phyloP scores from a whole-genome alignment of 2,329 filamentous ascomycete species.

The Fusarium pseudoanthophilum region DNA sequence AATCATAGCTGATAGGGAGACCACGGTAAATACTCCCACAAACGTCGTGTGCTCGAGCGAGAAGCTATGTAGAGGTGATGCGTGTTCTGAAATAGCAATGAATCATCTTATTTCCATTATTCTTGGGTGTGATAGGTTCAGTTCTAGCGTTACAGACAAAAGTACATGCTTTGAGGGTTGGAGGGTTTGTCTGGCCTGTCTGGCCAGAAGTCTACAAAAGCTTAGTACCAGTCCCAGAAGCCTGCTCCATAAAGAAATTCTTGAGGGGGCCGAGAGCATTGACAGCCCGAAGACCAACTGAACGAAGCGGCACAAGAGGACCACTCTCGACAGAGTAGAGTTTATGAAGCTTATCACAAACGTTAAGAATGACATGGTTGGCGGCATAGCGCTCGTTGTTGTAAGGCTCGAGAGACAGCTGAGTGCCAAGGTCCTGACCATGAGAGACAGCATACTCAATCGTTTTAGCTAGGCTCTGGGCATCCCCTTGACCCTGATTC shows the following conservation, averaged over 20 bases:
- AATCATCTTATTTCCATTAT: slow-evolving; percentile 35
- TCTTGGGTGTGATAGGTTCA: slow-evolving; percentile 15
- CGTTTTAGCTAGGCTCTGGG: slow-evolving; percentile 78
- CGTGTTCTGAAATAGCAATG: slow-evolving; percentile 41
- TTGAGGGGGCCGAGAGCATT: slow-evolving; percentile 81
- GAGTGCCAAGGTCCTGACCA: slow-evolving; percentile 86
- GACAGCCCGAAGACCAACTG: slow-evolving; percentile 79
- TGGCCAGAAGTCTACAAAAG: slow-evolving; percentile 46
- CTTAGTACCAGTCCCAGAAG: slow-evolving; percentile 65
- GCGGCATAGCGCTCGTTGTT: slow-evolving; percentile 81
- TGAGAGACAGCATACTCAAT: slow-evolving; percentile 82
- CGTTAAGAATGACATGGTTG: slow-evolving; percentile 82
- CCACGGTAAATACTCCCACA: slow-evolving; percentile 52
- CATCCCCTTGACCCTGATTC: slow-evolving; percentile 92
- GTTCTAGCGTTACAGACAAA: slow-evolving; percentile 33
- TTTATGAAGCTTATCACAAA: slow-evolving; percentile 91
- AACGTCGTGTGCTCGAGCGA: slow-evolving; percentile 45
- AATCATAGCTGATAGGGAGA: slow-evolving; percentile 54
- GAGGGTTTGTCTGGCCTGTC: neutral
- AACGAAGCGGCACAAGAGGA: slow-evolving; percentile 82
- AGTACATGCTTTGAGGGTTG: slow-evolving; percentile 4
- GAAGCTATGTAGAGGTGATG: slow-evolving; percentile 43
- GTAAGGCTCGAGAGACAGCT: slow-evolving; percentile 84
- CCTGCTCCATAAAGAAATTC: slow-evolving; percentile 84
- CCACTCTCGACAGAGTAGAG: slow-evolving; percentile 84